phyloP scores from a whole-genome alignment of 208 protist genomes.

The Leishmania martiniquensis region DNA sequence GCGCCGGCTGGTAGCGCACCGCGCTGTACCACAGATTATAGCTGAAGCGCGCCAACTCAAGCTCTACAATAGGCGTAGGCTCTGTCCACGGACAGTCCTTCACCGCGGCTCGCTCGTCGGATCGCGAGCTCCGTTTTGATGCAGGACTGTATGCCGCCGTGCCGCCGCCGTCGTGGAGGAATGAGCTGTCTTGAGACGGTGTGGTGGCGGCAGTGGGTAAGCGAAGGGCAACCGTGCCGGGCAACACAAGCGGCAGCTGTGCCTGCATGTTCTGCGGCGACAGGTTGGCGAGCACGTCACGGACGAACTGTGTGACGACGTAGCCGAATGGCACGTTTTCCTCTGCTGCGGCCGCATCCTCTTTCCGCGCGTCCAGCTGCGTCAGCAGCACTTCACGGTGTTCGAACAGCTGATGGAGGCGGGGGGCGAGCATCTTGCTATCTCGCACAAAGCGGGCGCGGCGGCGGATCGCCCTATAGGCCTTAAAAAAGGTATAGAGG shows the following conservation, averaged over 20 bases:
- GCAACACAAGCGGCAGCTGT: slow-evolving; percentile 34
- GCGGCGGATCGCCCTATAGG: slow-evolving; percentile 36
- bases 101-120: not conserved
- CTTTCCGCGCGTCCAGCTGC: slow-evolving; percentile 51
- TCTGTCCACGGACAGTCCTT: slow-evolving; percentile 24
- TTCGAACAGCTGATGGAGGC: slow-evolving; percentile 62
- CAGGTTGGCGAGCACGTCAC: slow-evolving; percentile 38
- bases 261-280: slow-evolving; percentile 17
- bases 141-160: not conserved
- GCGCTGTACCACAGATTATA: slow-evolving; percentile 81
- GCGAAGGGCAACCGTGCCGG: slow-evolving; percentile 20
- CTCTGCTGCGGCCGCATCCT: slow-evolving; percentile 46
- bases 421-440: slow-evolving; percentile 68
- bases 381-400: slow-evolving; percentile 33
- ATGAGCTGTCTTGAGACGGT: not conserved
- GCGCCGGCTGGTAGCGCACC: slow-evolving; percentile 49
- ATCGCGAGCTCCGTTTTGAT: not conserved
- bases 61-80: slow-evolving; percentile 35
- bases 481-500: slow-evolving; percentile 53
- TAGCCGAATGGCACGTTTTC: slow-evolving; percentile 72
- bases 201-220: not conserved
- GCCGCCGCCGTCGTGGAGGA: not conserved
- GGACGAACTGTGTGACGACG: slow-evolving; percentile 51
- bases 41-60: slow-evolving; percentile 63
- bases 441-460: slow-evolving; percentile 52